Base-by-base conservation (phyloP, 148 eudicot genomes). In the Fagopyrum tataricum region DNA sequence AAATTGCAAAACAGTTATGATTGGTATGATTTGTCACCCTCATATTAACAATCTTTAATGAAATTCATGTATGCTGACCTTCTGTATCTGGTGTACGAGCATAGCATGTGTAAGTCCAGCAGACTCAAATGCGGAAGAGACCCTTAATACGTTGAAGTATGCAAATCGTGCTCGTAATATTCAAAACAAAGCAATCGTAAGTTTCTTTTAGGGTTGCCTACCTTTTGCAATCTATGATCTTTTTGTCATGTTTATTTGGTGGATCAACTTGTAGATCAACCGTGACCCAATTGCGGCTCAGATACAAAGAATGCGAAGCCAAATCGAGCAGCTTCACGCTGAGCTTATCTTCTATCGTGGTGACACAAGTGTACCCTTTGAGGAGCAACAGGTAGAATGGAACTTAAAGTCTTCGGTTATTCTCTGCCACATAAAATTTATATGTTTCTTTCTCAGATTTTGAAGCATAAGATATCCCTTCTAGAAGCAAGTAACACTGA, bases 151-250 rank as follows among this genome's bases (percentile, higher is more conserved):
- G 23, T 81, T 96, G 74, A 96, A 96, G 78, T 96, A 96, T 78
- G 99, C 99, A 55, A 96, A 96, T 78, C 97, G 99, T 72, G 94
- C 99, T 79, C 97, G 99, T 37, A 96, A 96, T 73, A 96, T 96
- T 76, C 99, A 96, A 73, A 96, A 96, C 72, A 96, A 92, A 83
- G 99, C 99, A 77, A 82, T 96, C 75, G 99, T 96, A 81, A 86
- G 98, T 73, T 73, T 53, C 6, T 7, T 47, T 73, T 71, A 31
- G 14, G 20, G 21, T 47, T 4, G 48, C 41, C 43, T 75, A 31
- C 37, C 37, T 15, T 18, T 67, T 44, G 4, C 14, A 37, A 17
- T 72, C 42, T 80, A 31, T 43, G 47, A 14, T 44, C 23, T 0
- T 43, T 18, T 51, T 56, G 37, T 31, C 37, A 31, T 31, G 37